Percentiles rank a stretch among this genome's conserved stretches.
These are phyloP conservation scores for Colletotrichum sidae DNA, from an alignment of 2,329 filamentous ascomycete species.

Conservation along the genomic window DNA sequence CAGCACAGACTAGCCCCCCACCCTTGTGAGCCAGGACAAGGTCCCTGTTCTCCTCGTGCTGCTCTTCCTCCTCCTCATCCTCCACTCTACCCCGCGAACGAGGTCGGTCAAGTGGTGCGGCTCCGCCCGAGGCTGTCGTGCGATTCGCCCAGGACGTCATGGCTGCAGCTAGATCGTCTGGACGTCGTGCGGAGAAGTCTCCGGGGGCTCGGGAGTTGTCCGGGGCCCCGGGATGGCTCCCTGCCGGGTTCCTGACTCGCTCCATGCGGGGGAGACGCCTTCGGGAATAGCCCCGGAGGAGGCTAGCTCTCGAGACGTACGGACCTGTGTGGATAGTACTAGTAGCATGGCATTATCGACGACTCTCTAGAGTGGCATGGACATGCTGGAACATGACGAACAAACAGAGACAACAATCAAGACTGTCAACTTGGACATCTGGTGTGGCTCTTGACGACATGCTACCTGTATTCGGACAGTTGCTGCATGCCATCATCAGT, in stretches of 20 bases:
- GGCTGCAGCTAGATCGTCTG: not conserved
- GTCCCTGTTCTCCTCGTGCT: too few relatives aligned
- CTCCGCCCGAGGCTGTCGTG: not conserved
- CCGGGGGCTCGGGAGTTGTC: conserved; percentile 28
- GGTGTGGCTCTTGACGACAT: too few relatives aligned
- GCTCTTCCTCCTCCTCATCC: not conserved
- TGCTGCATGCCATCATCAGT: too few relatives aligned
- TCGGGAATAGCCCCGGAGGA: conserved; percentile 8
- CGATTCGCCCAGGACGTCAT: conserved; percentile 1
- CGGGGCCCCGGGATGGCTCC: conserved; percentile 27
- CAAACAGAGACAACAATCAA: too few relatives aligned
- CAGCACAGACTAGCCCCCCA: too few relatives aligned
- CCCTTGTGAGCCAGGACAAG: too few relatives aligned
- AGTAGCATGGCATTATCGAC: not conserved
- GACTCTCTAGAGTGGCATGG: not conserved
- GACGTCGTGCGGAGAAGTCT: conserved; percentile 15
- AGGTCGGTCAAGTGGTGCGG: conserved; percentile 24
- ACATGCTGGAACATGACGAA: not conserved
- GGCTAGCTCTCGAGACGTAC: too few relatives aligned
- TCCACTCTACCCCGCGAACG: conserved; percentile 4
- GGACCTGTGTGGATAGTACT: too few relatives aligned
- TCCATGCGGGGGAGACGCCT: conserved; percentile 9
- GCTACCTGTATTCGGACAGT: too few relatives aligned
- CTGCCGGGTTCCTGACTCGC: conserved; percentile 18
- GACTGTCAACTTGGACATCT: too few relatives aligned